Evolutionary conservation across 2,329 filamentous ascomycete species (phyloP).

Genomic region (Thielaviopsis musarum): DNA sequence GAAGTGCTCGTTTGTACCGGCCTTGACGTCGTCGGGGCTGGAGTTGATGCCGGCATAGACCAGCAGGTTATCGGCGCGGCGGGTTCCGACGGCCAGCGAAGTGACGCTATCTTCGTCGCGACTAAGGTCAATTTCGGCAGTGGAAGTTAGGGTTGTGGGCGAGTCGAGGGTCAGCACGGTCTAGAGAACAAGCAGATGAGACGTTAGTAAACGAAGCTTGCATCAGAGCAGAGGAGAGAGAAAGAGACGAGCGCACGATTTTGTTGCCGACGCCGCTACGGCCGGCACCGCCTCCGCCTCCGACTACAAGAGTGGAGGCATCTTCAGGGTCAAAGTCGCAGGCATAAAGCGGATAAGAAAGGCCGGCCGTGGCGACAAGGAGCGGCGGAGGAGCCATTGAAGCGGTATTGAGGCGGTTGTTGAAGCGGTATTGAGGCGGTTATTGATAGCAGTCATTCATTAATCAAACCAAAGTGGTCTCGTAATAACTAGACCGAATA

Average conservation of each 20-base stretch:
- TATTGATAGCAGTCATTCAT: too few species aligned
- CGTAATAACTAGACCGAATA: not conserved
- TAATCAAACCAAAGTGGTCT: not conserved
- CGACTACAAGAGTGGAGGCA: conserved; percentile 59
- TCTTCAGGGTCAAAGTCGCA: conserved; percentile 78
- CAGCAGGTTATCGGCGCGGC: conserved; percentile 30
- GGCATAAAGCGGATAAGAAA: conserved; percentile 72
- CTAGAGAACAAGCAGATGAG: conserved; percentile 22
- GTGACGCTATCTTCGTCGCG: conserved; percentile 80
- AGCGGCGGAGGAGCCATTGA: conserved; percentile 24
- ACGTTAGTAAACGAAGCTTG: not conserved
- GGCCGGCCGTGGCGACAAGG: conserved; percentile 41
- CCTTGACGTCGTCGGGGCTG: conserved; percentile 50
- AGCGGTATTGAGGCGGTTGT: not conserved
- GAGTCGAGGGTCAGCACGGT: conserved; percentile 55
- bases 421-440: not conserved
- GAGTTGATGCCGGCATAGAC: conserved; percentile 74
- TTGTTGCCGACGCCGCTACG: conserved; percentile 73
- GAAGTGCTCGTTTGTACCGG: conserved; percentile 71
- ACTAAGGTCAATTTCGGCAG: conserved; percentile 60
- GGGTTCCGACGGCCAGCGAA: conserved; percentile 55
- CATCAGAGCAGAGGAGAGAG: not conserved
- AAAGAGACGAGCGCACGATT: conserved; percentile 39
- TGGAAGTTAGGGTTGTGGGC: conserved; percentile 44
- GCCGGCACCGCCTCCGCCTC: conserved; percentile 72